Base-by-base conservation (phyloP, 2,329 filamentous ascomycete species). In the Fusarium agapanthi region DNA sequence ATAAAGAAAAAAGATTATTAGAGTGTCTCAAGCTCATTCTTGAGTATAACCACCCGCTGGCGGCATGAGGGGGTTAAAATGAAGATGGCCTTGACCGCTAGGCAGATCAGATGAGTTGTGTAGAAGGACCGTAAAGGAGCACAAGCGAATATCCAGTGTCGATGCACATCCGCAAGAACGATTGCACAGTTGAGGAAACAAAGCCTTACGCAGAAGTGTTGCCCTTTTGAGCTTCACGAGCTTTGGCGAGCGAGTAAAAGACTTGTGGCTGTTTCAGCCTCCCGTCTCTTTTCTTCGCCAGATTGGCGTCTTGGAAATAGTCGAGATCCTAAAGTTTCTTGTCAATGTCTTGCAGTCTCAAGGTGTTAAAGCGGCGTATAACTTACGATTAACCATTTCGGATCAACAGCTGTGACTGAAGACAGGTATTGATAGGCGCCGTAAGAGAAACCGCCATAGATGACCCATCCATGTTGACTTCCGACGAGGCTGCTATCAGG, bases 51-150 rank as follows among this genome's bases (percentile, higher is more conserved):
- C 40, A 24, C 16, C 6, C 24, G 16, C 3, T 26, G 41, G 15
- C 0, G 0, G n/a, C 6, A 44, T 5, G 41, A 13, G n/a, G 1
- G 10, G 6, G 10, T 24, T 18, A 3, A 8, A 26, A 12, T 1
- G 0, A 44, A 44, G 15, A 43, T 24, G n/a, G n/a, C 41, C 41
- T 5, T 13, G 0, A 26, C 41, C 41, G 0, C 3, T 7, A 8
- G n/a, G 41, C 0, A 44, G 41, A 5, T 7, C n/a, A 44, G 11
- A 44, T 13, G 5, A 26, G 41, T 20, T 26, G 5, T 9, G n/a
- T 26, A 12, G 10, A 44, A 26, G 7, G 41, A 18, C 11, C 11
- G 2, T 1, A 13, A 44, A 0, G 41, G 16, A 18, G n/a, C 7
- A 9, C n/a, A 16, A 26, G 3, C 16, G 41, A 44, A 26, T 44